Evolutionary conservation across 2,329 filamentous ascomycete genomes (phyloP).

Genomic region (Diaporthe citri): DNA sequence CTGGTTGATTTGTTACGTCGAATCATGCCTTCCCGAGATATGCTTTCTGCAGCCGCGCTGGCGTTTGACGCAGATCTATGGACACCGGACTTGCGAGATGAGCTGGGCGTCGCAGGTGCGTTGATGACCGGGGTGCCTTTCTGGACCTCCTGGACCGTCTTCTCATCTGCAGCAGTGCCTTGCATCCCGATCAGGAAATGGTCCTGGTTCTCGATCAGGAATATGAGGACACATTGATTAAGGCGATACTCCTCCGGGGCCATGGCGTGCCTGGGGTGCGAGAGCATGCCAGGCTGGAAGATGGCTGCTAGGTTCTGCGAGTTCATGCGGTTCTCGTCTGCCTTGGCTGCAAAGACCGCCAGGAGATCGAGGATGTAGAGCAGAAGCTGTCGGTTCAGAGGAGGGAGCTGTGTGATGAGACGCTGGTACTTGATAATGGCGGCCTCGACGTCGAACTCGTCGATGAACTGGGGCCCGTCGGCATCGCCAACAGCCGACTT

Average conservation of each 20-base stretch:
- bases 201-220: slow-evolving; percentile 98
- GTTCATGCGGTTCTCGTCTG: slow-evolving; percentile 96
- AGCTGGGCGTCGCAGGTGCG: slow-evolving; percentile 61
- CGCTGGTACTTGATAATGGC: slow-evolving; percentile 89
- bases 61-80: slow-evolving; percentile 86
- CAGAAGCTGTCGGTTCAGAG: slow-evolving; percentile 91
- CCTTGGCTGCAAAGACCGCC: slow-evolving; percentile 96
- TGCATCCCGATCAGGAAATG: slow-evolving; percentile 99
- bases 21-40: slow-evolving; percentile 83
- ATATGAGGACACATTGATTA: slow-evolving; percentile 97
- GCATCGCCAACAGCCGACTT: slow-evolving; percentile 80
- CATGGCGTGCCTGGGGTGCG: slow-evolving; percentile 95
- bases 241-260: slow-evolving; percentile 92
- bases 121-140: slow-evolving; percentile 75
- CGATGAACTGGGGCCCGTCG: slow-evolving; percentile 77
- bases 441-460: slow-evolving; percentile 78
- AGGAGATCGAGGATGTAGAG: slow-evolving; percentile 96
- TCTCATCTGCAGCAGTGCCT: slow-evolving; percentile 96
- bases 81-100: slow-evolving; percentile 69
- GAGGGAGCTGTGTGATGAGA: slow-evolving; percentile 92
- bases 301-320: slow-evolving; percentile 95
- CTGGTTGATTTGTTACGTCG: slow-evolving; percentile 93
- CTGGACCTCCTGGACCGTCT: slow-evolving; percentile 72
- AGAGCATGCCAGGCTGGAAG: slow-evolving; percentile 96
- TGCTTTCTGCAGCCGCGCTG: slow-evolving; percentile 88